Evolutionary conservation across 768 basidiomycete genomes (phyloP), one percentile per base, ranked within the genome.

Genomic region (Hypholoma fasciculare): DNA sequence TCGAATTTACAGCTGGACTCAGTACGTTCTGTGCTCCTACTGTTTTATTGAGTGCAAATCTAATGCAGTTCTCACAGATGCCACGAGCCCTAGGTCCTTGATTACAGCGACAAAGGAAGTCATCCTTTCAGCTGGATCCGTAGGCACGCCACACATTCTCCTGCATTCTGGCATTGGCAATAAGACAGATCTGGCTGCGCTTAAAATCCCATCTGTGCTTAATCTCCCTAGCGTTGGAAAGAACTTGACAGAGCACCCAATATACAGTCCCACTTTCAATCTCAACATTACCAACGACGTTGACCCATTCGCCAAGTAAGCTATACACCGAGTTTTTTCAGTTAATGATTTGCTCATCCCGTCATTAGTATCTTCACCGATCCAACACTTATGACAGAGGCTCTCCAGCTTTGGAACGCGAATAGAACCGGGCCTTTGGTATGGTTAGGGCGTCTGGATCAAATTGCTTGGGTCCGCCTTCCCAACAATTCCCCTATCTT

Each of bases 41-140:
- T 47, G 14, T 11, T 7, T 23, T 23, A 23, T 23, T 11, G 44
- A 17, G 40, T 19, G 30, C 20, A 12, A 47, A 19, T 16, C 23
- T 36, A 13, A 3, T 36, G 14, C 13, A 7, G 7, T 7, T 13
- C 8, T n/a, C 7, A 38, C 12, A 53, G 57, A 42, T 34, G 57
- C 65, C 16, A 60, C 67, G 3, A 71, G 63, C 34, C 73, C 69
- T 4, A 50, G 66, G 44, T 49, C 48, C 13, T 76, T 75, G 6
- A 75, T 86, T 48, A 77, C 73, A 20, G 74, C 74, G 1, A 37
- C 27, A 0, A 74, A 73, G 36, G 76, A 77, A 56, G 64, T 76
- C 38, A 68, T 77, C 39, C 67, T 77, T 2, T 75, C 74, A 0
- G 73, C 75, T 9, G 76, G 77, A 1, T 52, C 70, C 12, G 56